Conservation (phyloP, 192 early-diverging fungal genomes). For the Piromyces sp. region DNA sequence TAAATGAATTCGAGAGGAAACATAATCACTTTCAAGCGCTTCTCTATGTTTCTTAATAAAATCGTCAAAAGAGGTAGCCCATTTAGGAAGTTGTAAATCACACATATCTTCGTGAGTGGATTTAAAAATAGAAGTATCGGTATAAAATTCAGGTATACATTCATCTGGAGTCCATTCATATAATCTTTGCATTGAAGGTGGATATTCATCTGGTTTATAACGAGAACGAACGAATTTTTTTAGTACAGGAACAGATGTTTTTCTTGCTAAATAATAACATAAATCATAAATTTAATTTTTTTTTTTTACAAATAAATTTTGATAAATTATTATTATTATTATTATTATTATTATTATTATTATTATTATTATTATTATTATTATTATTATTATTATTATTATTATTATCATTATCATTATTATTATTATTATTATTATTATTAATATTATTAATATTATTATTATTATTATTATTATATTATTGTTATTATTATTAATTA, state of each 20-base stretch:
- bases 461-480: too few relatives aligned
- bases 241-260: slow-evolving; percentile 36
- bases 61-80: not conserved
- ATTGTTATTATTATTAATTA: too few relatives aligned
- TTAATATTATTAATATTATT: too few relatives aligned
- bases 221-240: slow-evolving; percentile 48
- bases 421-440: too few relatives aligned
- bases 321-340: too few relatives aligned
- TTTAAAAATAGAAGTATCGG: slow-evolving; percentile 39
- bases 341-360: too few relatives aligned
- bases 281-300: too few relatives aligned
- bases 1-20: slow-evolving; percentile 69
- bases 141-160: slow-evolving; percentile 57
- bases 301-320: too few relatives aligned
- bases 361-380: too few relatives aligned
- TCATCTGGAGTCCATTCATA: slow-evolving; percentile 57
- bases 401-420: too few relatives aligned
- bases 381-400: too few relatives aligned
- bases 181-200: slow-evolving; percentile 34
- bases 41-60: not conserved
- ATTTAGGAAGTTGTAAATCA: slow-evolving; percentile 17
- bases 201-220: slow-evolving; percentile 52
- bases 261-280: slow-evolving; percentile 45
- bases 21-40: slow-evolving; percentile 52
- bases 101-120: slow-evolving; percentile 49